Base-by-base conservation (phyloP, 495 filamentous ascomycete species). In the Staphylotrichum tortipilum region DNA sequence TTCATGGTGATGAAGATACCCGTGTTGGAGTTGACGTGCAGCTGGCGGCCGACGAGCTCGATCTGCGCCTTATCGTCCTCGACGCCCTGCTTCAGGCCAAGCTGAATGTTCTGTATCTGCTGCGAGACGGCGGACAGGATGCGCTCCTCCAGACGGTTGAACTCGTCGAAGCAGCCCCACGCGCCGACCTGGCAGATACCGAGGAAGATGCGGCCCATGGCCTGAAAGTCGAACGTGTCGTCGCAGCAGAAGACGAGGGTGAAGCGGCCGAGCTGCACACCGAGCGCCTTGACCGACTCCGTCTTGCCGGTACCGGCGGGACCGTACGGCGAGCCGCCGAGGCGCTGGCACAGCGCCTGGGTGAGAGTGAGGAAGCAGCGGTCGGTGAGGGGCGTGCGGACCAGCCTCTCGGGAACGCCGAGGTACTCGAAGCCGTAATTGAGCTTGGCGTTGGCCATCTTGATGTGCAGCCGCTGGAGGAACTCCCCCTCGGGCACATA, bases 1-100 rank as follows among this genome's bases (percentile, higher is more conserved):
- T 99, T 99, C 92, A 99, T 99, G 28, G 92, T 99, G 67, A 99
- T 97, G 73, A 99, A 99, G 63, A 99, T 94, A 58, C 91, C 91
- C 39, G 92, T 97, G 60, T 94, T 92, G 39, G 78, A 73, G 61
- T 95, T 90, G 53, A 99, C 90, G 30, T 72, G 75, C 24, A 99
- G 77, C 49, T 88, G 85, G 49, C 94, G 82, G 37, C 94, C 90
- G 35, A 95, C 86, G 11, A 99, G 72, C 62, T 99, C 92, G 60
- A 97, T 95, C 59, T 95, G 82, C 7, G 88, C 70, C 58, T 86
- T 86, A 3, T 81, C 78, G 54, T 94, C 85, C 19, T 84, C 80
- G 30, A 75, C 82, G 23, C 81, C 82, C 62, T 86, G 86, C 62
- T 86, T 87, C 42, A 99, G 73, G 51, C 92, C 92, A 53, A 96